Evolutionary conservation across 176 grass and related monocot species (phyloP).

Genomic region (Aegilops bicornis): DNA sequence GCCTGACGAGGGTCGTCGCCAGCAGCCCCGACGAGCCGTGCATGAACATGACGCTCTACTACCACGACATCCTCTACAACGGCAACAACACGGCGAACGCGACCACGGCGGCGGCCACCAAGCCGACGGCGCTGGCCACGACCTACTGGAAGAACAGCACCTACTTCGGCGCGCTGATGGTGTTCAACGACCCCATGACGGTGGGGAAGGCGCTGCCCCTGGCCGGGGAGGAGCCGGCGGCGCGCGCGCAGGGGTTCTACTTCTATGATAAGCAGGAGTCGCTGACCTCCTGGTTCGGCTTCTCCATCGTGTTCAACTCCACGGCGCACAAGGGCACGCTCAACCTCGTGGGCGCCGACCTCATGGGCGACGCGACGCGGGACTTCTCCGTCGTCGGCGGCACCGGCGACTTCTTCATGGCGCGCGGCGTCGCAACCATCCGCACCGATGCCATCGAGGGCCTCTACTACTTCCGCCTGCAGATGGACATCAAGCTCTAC

Average conservation of each 20-base stretch:
- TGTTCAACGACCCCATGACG: slow-evolving; percentile 38
- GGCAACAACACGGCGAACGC: slow-evolving; percentile 29
- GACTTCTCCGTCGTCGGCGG: slow-evolving; percentile 47
- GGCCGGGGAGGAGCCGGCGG: slow-evolving; percentile 4
- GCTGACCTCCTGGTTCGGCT: slow-evolving; percentile 23
- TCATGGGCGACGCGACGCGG: neutral
- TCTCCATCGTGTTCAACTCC: slow-evolving; percentile 40
- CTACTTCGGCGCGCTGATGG: slow-evolving; percentile 22
- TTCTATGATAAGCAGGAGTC: slow-evolving; percentile 26
- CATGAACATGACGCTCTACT: slow-evolving; percentile 8
- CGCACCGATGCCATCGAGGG: slow-evolving; percentile 3
- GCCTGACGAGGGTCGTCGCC: neutral
- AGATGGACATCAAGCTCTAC: slow-evolving; percentile 48
- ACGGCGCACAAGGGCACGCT: slow-evolving; percentile 34
- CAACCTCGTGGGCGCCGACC: slow-evolving; percentile 42
- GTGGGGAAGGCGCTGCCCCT: neutral
- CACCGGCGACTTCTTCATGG: slow-evolving; percentile 56
- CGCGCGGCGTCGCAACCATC: slow-evolving; percentile 38
- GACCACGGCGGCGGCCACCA: neutral
- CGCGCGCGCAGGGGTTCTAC: slow-evolving; percentile 39
- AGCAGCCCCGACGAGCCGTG: slow-evolving; percentile 10
- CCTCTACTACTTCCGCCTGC: slow-evolving; percentile 22
- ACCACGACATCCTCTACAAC: slow-evolving; percentile 41
- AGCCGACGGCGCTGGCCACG: slow-evolving; percentile 23
- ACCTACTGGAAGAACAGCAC: neutral